phyloP scores from a whole-genome alignment of 208 protist genomes.

The Herpetomonas tarakana region DNA sequence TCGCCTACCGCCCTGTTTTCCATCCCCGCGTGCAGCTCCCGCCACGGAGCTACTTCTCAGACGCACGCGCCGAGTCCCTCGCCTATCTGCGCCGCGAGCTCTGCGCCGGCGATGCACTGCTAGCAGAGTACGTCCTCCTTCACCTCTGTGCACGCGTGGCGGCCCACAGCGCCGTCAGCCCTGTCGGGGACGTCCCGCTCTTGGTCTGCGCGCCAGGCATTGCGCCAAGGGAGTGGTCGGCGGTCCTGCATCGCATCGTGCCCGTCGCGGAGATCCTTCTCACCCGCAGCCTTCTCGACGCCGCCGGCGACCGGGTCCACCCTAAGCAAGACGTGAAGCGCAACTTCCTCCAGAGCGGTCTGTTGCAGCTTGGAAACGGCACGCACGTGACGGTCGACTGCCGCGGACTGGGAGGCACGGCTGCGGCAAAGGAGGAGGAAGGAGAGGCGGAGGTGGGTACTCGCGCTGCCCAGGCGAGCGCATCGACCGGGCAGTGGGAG shows the following conservation, averaged over 20 bases:
- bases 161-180: conserved; percentile 39
- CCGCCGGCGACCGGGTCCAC: conserved; percentile 11
- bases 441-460: too few relatives aligned
- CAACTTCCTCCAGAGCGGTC: conserved; percentile 63
- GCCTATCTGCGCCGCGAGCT: conserved; percentile 27
- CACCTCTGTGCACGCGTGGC: conserved; percentile 58
- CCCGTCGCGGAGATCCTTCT: conserved; percentile 62
- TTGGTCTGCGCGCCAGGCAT: conserved; percentile 31
- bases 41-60: conserved; percentile 1
- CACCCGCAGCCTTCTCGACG: conserved; percentile 12
- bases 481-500: conserved; percentile 22
- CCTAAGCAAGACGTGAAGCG: conserved; percentile 42
- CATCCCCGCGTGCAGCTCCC: conserved; percentile 7
- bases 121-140: conserved; percentile 70
- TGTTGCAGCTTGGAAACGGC: conserved; percentile 81
- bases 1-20: conserved; percentile 17
- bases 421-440: too few relatives aligned
- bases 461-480: too few relatives aligned
- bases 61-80: conserved; percentile 9
- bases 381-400: conserved; percentile 79
- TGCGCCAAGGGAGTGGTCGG: conserved; percentile 33
- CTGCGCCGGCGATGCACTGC: conserved; percentile 51
- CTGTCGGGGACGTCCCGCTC: conserved; percentile 80
- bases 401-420: conserved; percentile 11
- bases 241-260: conserved; percentile 27